Percentiles rank a stretch among this genome's conserved stretches.
Evolutionary conservation across 2,329 filamentous ascomycete genomes (phyloP).

Genomic region (Cryphonectria carpinicola): DNA sequence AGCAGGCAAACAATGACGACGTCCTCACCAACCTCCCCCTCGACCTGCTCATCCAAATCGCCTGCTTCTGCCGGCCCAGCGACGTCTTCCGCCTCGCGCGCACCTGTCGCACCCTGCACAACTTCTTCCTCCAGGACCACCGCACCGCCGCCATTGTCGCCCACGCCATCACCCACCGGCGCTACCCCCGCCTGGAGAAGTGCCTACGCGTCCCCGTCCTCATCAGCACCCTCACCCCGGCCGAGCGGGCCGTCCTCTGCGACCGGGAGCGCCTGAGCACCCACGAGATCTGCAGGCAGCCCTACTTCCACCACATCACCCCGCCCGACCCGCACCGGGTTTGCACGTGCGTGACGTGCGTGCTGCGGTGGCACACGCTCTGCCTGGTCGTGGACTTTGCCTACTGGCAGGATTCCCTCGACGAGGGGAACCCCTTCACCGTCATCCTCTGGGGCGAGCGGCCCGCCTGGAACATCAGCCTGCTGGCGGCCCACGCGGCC

Average conservation of each 20-base stretch:
- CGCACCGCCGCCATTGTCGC: slow-evolving; percentile 40
- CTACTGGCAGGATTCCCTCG: slow-evolving; percentile 57
- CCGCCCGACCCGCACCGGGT: slow-evolving; percentile 49
- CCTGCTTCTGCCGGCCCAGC: slow-evolving; percentile 51
- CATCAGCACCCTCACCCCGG: slow-evolving; percentile 44
- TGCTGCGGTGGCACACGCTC: slow-evolving; percentile 60
- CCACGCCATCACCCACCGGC: slow-evolving; percentile 45
- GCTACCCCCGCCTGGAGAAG: slow-evolving; percentile 54
- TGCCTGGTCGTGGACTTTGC: slow-evolving; percentile 59
- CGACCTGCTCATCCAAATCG: slow-evolving; percentile 54
- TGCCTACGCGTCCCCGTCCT: slow-evolving; percentile 56
- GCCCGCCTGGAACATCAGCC: slow-evolving; percentile 53
- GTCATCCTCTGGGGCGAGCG: slow-evolving; percentile 51
- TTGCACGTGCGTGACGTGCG: slow-evolving; percentile 62
- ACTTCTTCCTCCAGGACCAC: slow-evolving; percentile 51
- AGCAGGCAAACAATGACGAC: slow-evolving; percentile 30
- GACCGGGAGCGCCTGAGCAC: slow-evolving; percentile 46
- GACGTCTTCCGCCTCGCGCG: slow-evolving; percentile 53
- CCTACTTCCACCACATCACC: slow-evolving; percentile 58
- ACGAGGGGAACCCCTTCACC: slow-evolving; percentile 55
- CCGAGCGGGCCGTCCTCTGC: slow-evolving; percentile 43
- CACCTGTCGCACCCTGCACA: slow-evolving; percentile 45
- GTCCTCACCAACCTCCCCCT: slow-evolving; percentile 54
- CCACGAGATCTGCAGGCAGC: slow-evolving; percentile 50
- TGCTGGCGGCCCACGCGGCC: slow-evolving; percentile 47